A percentile compares a stretch with the other conserved stretches of the same genome.
Evolutionary conservation across 73 alveolate species (phyloP).

Genomic region (Paramecium caudatum): DNA sequence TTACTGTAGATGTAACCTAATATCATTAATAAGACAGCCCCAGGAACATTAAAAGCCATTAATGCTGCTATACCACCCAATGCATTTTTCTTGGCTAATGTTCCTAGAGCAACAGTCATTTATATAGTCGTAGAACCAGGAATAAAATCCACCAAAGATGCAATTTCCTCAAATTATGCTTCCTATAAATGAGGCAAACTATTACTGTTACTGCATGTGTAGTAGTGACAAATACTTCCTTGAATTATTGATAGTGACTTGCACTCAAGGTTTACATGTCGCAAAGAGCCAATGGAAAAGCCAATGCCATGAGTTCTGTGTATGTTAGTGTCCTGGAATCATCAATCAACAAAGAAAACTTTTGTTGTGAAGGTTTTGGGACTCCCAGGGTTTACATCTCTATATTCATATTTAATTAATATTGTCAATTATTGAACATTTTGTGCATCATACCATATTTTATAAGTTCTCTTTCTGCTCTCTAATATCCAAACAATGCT

Average conservation of each 20-base stretch:
- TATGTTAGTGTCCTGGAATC: conserved; percentile 21
- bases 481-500: not conserved
- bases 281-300: not conserved
- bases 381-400: conserved; percentile 11
- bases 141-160: not conserved
- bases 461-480: conserved; percentile 5
- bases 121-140: conserved; percentile 46
- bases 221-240: not conserved
- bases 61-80: conserved; percentile 11
- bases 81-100: conserved; percentile 30
- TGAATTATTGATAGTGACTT: conserved; percentile 14
- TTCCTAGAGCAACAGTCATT: conserved; percentile 57
- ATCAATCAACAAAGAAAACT: not conserved
- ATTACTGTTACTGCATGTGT: conserved; percentile 50
- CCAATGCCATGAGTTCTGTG: not conserved
- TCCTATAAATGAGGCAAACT: not conserved
- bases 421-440: conserved; percentile 21
- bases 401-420: not conserved
- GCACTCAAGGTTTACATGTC: conserved; percentile 11
- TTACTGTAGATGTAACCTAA: not conserved
- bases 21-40: not conserved
- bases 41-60: not conserved
- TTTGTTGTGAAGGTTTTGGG: not conserved
- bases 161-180: not conserved
- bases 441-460: conserved; percentile 36